Percentiles rank a stretch among this genome's conserved stretches.
phyloP scores from a whole-genome alignment of 805 yeast species.

The Candida pseudofarinosa region DNA sequence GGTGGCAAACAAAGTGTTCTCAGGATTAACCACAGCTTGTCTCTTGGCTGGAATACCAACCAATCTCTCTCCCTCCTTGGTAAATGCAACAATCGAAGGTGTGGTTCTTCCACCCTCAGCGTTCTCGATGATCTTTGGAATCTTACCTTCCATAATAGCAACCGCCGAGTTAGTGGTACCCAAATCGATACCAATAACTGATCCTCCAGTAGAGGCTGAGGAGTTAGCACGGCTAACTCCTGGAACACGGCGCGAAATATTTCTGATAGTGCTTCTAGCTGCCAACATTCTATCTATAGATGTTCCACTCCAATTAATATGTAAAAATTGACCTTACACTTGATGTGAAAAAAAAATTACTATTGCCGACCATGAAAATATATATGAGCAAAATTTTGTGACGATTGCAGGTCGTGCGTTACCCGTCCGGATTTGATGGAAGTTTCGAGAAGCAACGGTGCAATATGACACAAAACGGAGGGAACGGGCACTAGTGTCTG shows the following conservation, averaged over 20 bases:
- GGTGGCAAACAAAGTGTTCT: conserved; percentile 90
- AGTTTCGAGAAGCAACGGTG: conserved; percentile 7
- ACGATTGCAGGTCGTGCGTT: conserved; percentile 1
- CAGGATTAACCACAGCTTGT: conserved; percentile 92
- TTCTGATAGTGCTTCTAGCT: conserved; percentile 37
- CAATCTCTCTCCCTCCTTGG: conserved; percentile 83
- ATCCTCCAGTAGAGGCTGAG: conserved; percentile 35
- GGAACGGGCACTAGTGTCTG: too few species aligned
- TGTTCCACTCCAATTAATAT: neutral
- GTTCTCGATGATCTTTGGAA: conserved; percentile 76
- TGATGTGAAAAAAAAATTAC: conserved; percentile 1
- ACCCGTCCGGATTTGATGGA: conserved; percentile 9
- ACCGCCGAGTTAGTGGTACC: conserved; percentile 92
- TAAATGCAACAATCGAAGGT: conserved; percentile 93
- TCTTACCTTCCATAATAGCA: conserved; percentile 75
- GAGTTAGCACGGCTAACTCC: conserved; percentile 27
- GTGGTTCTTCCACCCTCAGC: conserved; percentile 74
- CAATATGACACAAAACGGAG: neutral
- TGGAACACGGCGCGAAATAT: conserved; percentile 33
- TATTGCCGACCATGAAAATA: conserved; percentile 5
- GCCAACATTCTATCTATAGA: conserved; percentile 30
- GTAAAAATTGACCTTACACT: conserved; percentile 1
- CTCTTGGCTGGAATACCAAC: conserved; percentile 96
- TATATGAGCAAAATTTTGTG: conserved; percentile 6
- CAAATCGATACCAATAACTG: conserved; percentile 80